Evolutionary conservation across 768 basidiomycete species (phyloP).

Genomic region (Symmetrospora coprosmae): DNA sequence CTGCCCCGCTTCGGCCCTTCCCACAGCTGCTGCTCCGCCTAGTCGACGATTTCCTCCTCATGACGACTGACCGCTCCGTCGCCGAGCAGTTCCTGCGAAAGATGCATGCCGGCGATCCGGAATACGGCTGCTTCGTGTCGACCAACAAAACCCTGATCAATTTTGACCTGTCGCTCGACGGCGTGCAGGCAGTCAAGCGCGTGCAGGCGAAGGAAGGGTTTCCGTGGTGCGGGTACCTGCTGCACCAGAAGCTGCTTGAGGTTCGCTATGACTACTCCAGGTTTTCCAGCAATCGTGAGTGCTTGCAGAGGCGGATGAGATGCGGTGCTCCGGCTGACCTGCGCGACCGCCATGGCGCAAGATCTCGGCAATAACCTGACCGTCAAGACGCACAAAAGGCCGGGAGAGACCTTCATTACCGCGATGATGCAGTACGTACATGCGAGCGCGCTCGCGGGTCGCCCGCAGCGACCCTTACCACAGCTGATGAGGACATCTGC

Average conservation of each 20-base stretch:
- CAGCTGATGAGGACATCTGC: slow-evolving; percentile 8
- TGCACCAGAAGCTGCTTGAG: slow-evolving; percentile 62
- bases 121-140: slow-evolving; percentile 85
- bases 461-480: too few relatives aligned
- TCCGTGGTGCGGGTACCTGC: slow-evolving; percentile 80
- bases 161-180: slow-evolving; percentile 46
- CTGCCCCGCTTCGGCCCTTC: too few relatives aligned
- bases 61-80: slow-evolving; percentile 52
- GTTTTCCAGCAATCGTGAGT: too few relatives aligned
- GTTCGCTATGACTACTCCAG: slow-evolving; percentile 57
- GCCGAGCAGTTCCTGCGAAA: slow-evolving; percentile 56
- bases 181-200: slow-evolving; percentile 35
- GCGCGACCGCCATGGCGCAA: not conserved
- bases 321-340: not conserved
- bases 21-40: slow-evolving; percentile 68
- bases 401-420: slow-evolving; percentile 51
- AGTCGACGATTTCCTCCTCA: slow-evolving; percentile 86
- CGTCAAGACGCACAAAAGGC: slow-evolving; percentile 50
- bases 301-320: slow-evolving; percentile 45
- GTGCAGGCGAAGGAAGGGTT: slow-evolving; percentile 47
- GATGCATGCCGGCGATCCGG: slow-evolving; percentile 66
- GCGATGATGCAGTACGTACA: slow-evolving; percentile 56
- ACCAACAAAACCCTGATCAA: slow-evolving; percentile 77
- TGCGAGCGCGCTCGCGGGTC: not conserved
- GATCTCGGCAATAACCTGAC: slow-evolving; percentile 54